Percentiles rank a stretch among this genome's conserved stretches.
phyloP scores from a whole-genome alignment of 768 basidiomycete genomes.

The Hygrophoropsis aurantiaca region DNA sequence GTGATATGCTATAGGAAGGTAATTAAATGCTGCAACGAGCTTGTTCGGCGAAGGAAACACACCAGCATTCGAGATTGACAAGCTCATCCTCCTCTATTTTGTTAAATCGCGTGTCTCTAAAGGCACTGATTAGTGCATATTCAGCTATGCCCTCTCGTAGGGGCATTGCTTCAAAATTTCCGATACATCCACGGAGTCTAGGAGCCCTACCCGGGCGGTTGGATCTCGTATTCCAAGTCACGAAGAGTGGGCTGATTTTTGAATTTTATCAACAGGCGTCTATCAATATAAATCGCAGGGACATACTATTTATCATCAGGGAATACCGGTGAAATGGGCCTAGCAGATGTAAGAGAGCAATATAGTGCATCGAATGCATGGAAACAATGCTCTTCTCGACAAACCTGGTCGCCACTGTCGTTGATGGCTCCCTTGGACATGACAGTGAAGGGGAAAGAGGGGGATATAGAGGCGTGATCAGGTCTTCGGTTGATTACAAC shows the following conservation, averaged over 20 bases:
- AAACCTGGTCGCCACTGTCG: constrained; percentile 46
- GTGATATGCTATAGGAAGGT: constrained; percentile 63
- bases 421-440: constrained; percentile 50
- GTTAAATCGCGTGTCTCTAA: constrained; percentile 84
- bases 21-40: not conserved
- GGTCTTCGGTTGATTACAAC: constrained; percentile 2
- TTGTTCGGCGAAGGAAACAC: constrained; percentile 30
- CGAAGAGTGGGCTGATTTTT: constrained; percentile 85
- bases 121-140: constrained; percentile 90
- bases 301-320: constrained; percentile 77
- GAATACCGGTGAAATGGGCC: constrained; percentile 63
- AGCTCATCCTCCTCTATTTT: constrained; percentile 79
- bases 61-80: constrained; percentile 84
- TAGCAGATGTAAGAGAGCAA: constrained; percentile 59
- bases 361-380: constrained; percentile 81
- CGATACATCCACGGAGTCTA: constrained; percentile 89
- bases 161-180: constrained; percentile 79
- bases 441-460: constrained; percentile 23
- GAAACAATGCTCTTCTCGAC: constrained; percentile 75
- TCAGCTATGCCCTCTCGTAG: constrained; percentile 79
- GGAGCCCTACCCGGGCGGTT: constrained; percentile 58
- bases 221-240: constrained; percentile 88
- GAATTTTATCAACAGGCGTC: not conserved
- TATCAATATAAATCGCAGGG: not conserved
- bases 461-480: constrained; percentile 1